A percentile compares a stretch with the other conserved stretches of the same genome.
phyloP scores from a whole-genome alignment of 345 rosid species.

The Reutealis trisperma region DNA sequence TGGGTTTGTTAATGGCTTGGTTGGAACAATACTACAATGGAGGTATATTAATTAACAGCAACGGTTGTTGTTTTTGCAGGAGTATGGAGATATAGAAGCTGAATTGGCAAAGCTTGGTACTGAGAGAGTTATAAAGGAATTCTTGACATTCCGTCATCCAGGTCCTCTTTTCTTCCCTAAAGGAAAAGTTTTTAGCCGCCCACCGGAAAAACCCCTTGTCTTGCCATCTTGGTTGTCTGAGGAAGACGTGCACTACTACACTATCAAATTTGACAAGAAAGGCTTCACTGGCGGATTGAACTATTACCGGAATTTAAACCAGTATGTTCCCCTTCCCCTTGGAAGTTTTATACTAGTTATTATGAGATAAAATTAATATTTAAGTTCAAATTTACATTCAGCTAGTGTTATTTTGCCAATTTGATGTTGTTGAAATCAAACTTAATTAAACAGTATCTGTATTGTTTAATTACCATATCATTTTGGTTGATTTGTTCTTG shows the following conservation, averaged over 20 bases:
- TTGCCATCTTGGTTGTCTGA: slow-evolving; percentile 28
- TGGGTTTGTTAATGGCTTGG: too few relatives aligned
- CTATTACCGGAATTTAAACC: slow-evolving; percentile 22
- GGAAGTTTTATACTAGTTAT: too few relatives aligned
- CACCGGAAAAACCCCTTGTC: slow-evolving; percentile 14
- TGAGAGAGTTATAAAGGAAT: slow-evolving; percentile 14
- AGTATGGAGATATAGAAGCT: slow-evolving; percentile 22
- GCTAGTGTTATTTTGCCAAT: too few relatives aligned
- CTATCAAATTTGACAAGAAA: slow-evolving; percentile 20
- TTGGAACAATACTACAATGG: too few relatives aligned
- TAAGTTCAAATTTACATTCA: too few relatives aligned
- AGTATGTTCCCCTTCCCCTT: neutral
- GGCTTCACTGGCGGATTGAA: slow-evolving; percentile 29
- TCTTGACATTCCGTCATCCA: slow-evolving; percentile 7
- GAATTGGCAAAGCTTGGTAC: slow-evolving; percentile 24
- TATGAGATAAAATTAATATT: too few relatives aligned
- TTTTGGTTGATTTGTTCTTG: too few relatives aligned
- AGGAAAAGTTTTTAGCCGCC: slow-evolving; percentile 19
- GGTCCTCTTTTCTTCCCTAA: slow-evolving; percentile 15
- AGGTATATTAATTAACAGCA: too few relatives aligned
- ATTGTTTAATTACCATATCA: too few relatives aligned
- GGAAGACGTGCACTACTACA: slow-evolving; percentile 25
- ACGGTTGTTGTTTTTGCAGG: neutral
- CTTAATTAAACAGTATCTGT: too few relatives aligned
- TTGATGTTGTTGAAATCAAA: too few relatives aligned